Base-by-base conservation (phyloP, 305 asterid species). In the Ajuga reptans region DNA sequence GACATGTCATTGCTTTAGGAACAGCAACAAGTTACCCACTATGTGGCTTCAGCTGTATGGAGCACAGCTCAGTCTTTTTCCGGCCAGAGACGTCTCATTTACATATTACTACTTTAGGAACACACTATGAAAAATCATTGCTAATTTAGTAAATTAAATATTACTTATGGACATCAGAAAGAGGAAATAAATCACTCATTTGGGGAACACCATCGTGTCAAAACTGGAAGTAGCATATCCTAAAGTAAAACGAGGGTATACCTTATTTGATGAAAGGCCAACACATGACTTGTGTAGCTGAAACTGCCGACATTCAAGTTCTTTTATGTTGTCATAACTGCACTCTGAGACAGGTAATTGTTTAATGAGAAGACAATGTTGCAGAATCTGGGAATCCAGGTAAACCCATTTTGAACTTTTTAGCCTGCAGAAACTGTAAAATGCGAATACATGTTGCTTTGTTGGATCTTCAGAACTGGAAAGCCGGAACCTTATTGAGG, bases 281-380 rank as follows among this genome's bases (percentile, higher is more conserved):
- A 51, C 72, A 72, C 60, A 55, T 62, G 77, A 71, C 61, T 71
- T 60, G 62, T 65, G 58, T 29, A 76, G 71, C 72, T 24, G 80
- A 72, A 54, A 34, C 49, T 71, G 80, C 69, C 79, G 75, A 41
- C 72, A 77, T 74, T 86, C 93, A 69, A 89, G 81, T 54, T 84
- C 78, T 86, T 81, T 89, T 71, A 94, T 82, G 76, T 89, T 91
- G 55, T 82, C 92, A 79, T 81, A 83, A 9, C 96, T 87, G 86
- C 98, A 94, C 65, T 89, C 97, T 15, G 97, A 81, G 71, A 88
- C 76, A 57, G 95, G 79, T 34, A 91, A 78, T 73, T 79, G 81
- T 78, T 83, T 87, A 33, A 82, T 54, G 74, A 88, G 86, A 66
- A 71, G 80, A 78, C 90, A 91, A 66, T 76, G 88, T 31, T 71